These are phyloP conservation scores for Lomentospora prolificans DNA, from an alignment of 2,329 filamentous ascomycete genomes.

Conservation along the genomic window DNA sequence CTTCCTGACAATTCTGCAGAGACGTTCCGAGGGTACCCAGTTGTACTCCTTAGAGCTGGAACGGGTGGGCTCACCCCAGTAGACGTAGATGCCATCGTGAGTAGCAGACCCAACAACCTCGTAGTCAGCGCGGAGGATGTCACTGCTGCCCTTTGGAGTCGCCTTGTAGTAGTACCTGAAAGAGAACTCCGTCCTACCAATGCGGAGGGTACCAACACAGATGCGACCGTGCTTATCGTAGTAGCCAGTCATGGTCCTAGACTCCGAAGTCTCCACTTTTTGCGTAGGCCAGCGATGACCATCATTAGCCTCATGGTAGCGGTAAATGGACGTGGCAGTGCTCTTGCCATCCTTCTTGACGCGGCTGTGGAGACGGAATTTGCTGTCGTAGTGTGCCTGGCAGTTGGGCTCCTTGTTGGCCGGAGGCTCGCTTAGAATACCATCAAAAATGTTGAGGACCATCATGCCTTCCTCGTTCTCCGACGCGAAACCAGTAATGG, in stretches of 20 bases:
- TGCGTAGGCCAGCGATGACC: conserved; percentile 16
- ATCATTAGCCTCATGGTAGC: conserved; percentile 13
- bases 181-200: conserved; percentile 19
- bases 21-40: conserved; percentile 25
- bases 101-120: conserved; percentile 13
- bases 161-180: conserved; percentile 26
- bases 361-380: conserved; percentile 17
- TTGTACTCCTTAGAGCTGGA: conserved; percentile 15
- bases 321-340: conserved; percentile 16
- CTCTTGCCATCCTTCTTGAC: conserved; percentile 13
- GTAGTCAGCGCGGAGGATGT: conserved; percentile 24
- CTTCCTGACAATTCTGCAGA: conserved; percentile 22
- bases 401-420: conserved; percentile 14
- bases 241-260: conserved; percentile 17
- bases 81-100: conserved; percentile 21
- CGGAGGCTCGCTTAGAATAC: conserved; percentile 15
- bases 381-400: conserved; percentile 19
- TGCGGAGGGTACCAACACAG: conserved; percentile 18
- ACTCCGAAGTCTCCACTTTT: conserved; percentile 17
- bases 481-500: conserved; percentile 22
- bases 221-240: conserved; percentile 26
- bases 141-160: conserved; percentile 20
- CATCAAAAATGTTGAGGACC: conserved; percentile 21
- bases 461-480: conserved; percentile 17
- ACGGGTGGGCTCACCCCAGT: conserved; percentile 21